Percentiles rank a stretch among this genome's conserved stretches.
phyloP scores from a whole-genome alignment of 371 early-diverging fungal species.

The Synchytrium microbalum region DNA sequence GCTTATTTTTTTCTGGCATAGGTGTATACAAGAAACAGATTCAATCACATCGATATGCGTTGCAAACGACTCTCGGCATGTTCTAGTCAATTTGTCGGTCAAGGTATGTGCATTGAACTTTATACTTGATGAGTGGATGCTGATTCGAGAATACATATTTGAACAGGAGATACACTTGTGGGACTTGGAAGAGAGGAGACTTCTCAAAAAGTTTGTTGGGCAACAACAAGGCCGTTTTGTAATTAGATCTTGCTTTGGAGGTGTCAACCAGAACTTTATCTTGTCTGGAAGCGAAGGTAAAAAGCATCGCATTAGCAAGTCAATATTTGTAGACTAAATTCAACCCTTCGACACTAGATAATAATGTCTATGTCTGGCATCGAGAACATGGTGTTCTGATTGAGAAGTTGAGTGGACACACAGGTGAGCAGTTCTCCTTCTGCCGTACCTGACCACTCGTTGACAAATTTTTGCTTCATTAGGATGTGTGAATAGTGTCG shows the following conservation, averaged over 20 bases:
- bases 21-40: slow-evolving; percentile 57
- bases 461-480: neutral
- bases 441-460: neutral
- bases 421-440: slow-evolving; percentile 22
- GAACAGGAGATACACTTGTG: slow-evolving; percentile 74
- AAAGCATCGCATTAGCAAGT: slow-evolving; percentile 36
- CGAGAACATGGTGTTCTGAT: slow-evolving; percentile 66
- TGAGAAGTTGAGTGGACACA: slow-evolving; percentile 73
- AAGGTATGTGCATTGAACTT: slow-evolving; percentile 29
- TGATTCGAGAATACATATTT: too few relatives aligned
- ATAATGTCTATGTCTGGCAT: slow-evolving; percentile 83
- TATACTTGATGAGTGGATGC: too few relatives aligned
- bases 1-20: slow-evolving; percentile 14
- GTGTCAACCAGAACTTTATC: slow-evolving; percentile 48
- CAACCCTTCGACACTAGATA: slow-evolving; percentile 39
- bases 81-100: slow-evolving; percentile 61
- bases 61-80: slow-evolving; percentile 61
- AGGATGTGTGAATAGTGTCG: slow-evolving; percentile 71
- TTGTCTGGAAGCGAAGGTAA: slow-evolving; percentile 88
- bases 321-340: neutral
- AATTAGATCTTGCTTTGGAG: slow-evolving; percentile 89
- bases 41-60: slow-evolving; percentile 69
- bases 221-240: slow-evolving; percentile 80
- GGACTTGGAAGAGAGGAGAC: slow-evolving; percentile 60
- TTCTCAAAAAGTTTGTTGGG: slow-evolving; percentile 69